Conservation (phyloP, 306 rosid genomes). For the Inga leiocalycina region DNA sequence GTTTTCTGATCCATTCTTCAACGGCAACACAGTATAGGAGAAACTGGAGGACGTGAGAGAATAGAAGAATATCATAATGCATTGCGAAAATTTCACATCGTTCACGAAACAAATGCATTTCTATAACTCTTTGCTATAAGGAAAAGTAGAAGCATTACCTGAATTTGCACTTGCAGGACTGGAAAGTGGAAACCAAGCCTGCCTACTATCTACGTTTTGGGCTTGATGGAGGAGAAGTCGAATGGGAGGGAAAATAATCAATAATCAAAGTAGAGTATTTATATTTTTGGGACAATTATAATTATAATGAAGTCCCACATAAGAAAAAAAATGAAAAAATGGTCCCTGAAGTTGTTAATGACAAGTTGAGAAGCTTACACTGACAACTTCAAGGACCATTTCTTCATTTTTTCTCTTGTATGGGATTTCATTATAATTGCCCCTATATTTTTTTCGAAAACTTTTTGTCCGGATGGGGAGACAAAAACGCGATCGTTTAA, state of each 20-base stretch:
- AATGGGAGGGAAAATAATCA: background rate
- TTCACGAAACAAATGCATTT: background rate
- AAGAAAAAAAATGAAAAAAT: too few species aligned
- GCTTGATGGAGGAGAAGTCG: background rate
- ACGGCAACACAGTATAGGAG: background rate
- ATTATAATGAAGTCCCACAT: too few species aligned
- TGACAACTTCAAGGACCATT: too few species aligned
- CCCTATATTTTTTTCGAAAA: background rate
- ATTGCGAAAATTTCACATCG: background rate
- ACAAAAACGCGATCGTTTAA: background rate
- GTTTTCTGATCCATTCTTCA: conserved; percentile 44
- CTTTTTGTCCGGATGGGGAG: background rate
- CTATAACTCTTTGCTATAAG: background rate
- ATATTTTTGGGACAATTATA: too few species aligned
- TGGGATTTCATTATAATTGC: too few species aligned
- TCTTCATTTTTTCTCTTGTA: too few species aligned
- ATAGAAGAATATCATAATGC: background rate
- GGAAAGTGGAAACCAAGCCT: conserved; percentile 1
- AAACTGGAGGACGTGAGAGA: conserved; percentile 5
- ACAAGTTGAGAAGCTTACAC: too few species aligned
- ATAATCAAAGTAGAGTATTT: too few species aligned
- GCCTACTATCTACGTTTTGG: background rate
- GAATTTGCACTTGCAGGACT: background rate
- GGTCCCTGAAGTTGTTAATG: too few species aligned
- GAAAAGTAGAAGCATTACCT: background rate